phyloP scores from a whole-genome alignment of 768 basidiomycete genomes.

The Tubosaeta sp. region DNA sequence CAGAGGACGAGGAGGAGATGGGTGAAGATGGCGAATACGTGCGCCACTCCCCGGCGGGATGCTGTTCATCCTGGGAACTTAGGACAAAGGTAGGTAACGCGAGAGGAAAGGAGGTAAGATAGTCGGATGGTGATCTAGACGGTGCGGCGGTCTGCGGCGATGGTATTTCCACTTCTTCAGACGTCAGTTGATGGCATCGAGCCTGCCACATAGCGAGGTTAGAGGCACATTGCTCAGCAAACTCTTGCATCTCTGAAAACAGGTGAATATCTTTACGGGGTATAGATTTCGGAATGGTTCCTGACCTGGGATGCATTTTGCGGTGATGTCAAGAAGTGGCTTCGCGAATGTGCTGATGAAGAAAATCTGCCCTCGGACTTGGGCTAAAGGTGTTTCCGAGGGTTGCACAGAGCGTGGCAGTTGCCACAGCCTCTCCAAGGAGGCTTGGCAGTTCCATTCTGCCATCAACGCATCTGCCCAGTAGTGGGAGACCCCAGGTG shows the following conservation, averaged over 20 bases:
- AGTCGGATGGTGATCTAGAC: slow-evolving; percentile 38
- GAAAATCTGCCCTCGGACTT: slow-evolving; percentile 81
- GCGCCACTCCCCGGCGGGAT: slow-evolving; percentile 22
- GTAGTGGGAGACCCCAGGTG: slow-evolving; percentile 84
- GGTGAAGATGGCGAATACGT: slow-evolving; percentile 28
- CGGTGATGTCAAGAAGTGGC: slow-evolving; percentile 77
- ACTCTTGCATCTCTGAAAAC: slow-evolving; percentile 58
- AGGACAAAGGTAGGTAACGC: slow-evolving; percentile 45
- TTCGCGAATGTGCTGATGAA: slow-evolving; percentile 82
- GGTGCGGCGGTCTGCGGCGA: slow-evolving; percentile 17
- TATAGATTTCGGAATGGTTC: neutral
- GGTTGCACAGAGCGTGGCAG: slow-evolving; percentile 56
- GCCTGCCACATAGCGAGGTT: slow-evolving; percentile 72
- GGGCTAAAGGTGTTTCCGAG: slow-evolving; percentile 50
- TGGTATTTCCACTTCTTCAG: slow-evolving; percentile 10
- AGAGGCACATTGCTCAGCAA: slow-evolving; percentile 58
- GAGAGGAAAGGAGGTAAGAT: slow-evolving; percentile 52
- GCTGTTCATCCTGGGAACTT: slow-evolving; percentile 24
- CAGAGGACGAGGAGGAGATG: slow-evolving; percentile 29
- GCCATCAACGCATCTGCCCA: slow-evolving; percentile 88
- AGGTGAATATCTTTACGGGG: slow-evolving; percentile 8
- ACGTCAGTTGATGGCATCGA: slow-evolving; percentile 39
- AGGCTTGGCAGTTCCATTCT: slow-evolving; percentile 89
- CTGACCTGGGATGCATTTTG: slow-evolving; percentile 70
- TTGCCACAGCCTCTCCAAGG: slow-evolving; percentile 75